phyloP scores from a whole-genome alignment of 176 grass and related monocot species.

The Aegilops bicornis region DNA sequence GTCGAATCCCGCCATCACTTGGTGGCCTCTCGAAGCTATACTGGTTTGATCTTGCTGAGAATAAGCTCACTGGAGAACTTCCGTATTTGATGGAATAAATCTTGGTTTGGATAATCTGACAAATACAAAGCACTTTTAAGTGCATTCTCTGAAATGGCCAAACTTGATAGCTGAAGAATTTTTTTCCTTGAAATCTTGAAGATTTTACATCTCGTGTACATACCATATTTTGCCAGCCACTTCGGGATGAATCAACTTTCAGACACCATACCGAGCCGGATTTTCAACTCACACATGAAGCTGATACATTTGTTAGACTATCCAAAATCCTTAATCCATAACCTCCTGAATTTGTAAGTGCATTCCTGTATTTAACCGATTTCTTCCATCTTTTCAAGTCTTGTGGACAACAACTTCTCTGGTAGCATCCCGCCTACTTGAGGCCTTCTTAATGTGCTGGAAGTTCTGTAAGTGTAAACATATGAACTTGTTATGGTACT shows the following conservation, averaged over 20 bases:
- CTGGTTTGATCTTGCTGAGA: conserved; percentile 83
- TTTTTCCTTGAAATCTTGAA: too few relatives aligned
- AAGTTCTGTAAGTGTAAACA: conserved; percentile 76
- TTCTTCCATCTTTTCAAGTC: conserved; percentile 36
- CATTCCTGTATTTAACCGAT: neutral
- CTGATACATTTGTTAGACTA: conserved; percentile 85
- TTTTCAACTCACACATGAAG: conserved; percentile 57
- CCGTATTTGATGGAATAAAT: conserved; percentile 56
- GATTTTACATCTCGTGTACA: neutral
- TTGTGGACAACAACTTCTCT: conserved; percentile 75
- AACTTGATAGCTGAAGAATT: neutral
- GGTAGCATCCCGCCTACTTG: conserved; percentile 71
- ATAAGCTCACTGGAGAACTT: conserved; percentile 66
- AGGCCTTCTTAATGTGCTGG: conserved; percentile 47
- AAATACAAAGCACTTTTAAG: conserved; percentile 76
- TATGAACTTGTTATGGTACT: neutral
- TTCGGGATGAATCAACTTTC: conserved; percentile 81
- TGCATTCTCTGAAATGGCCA: neutral
- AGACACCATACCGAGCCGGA: conserved; percentile 61
- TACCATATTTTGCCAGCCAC: conserved; percentile 44
- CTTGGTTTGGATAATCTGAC: conserved; percentile 76
- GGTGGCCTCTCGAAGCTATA: conserved; percentile 68
- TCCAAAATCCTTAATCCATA: neutral
- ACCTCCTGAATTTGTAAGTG: neutral
- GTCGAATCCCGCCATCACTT: conserved; percentile 59